Evolutionary conservation across 1,284 basidiomycete genomes (phyloP), one percentile per base, ranked within the genome.

Genomic region (Rhodotorula sp.): DNA sequence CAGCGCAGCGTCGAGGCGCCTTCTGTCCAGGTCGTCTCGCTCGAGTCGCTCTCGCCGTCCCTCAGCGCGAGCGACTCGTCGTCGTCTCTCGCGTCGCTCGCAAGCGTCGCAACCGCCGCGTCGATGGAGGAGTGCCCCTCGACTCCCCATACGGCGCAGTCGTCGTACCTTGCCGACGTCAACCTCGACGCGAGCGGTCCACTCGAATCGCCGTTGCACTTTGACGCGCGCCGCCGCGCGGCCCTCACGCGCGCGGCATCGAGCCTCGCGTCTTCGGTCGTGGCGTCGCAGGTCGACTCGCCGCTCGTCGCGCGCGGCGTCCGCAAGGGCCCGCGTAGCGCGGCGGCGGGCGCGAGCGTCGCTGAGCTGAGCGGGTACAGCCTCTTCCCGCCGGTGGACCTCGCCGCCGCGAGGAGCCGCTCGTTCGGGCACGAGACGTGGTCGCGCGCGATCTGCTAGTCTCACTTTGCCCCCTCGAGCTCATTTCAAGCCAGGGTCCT

Each of bases 101-200:
- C 41, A 6, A 54, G 50, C 51, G 51, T 29, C 36, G 48, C 50
- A 6, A 53, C 59, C 32, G 36, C 32, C 25, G 46, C 44, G 4
- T 19, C 60, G n/a, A 36, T 46, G 58, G 59, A 51, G 12, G 41
- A 64, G 39, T 60, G 64, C 61, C 72, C 60, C n/a, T 64, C 64
- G 61, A 64, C 65, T 13, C 65, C 63, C 37, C 32, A 32, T 51
- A 19, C 44, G 50, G 32, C 15, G 27, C 27, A n/a, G 34, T 46
- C 66, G 58, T 39, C 66, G 9, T 48, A 50, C 41, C 48, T 54
- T 34, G 64, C 55, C 9, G 36, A 59, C 37, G 63, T 76, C 67
- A 72, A 75, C 62, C 50, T 77, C 67, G 73, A 76, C 54, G 72
- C 70, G 37, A 53, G 69, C 25, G 75, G 75, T 29, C 76, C 76